Evolutionary conservation across 495 filamentous ascomycete genomes (phyloP), one percentile per base, ranked within the genome.

Genomic region (Daldinia grandis): DNA sequence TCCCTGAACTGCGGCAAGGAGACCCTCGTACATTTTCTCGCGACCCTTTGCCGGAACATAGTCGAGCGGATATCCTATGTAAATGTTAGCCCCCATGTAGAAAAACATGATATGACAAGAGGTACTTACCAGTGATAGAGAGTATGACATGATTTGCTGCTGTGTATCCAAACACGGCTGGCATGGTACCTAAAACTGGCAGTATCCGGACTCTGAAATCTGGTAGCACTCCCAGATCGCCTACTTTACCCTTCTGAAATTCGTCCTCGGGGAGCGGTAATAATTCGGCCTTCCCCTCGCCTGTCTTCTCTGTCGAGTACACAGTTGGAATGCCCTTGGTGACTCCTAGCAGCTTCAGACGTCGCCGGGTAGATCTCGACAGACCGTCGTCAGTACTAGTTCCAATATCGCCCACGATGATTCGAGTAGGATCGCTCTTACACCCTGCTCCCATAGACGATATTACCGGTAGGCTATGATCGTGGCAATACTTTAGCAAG

Each of bases 371-470:
- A 28, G 88, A 88, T 74, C 93, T 87, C 25, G 93, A 97, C 3
- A 99, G 86, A 14, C 92, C 93, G 70, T 99, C 95, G 69, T 98
- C 95, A 0, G 89, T 91, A 71, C 91, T 95, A 4, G 88, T 85
- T 3, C 92, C 94, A 68, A 99, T 98, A 74, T 99, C 95, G 19
- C 93, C 93, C 21, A 98, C 91, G 73, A 91, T 90, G 58, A 99
- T 87, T n/a, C 90, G 85, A 1, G 95, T 97, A 2, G 96, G 96
- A 74, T 99, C 95, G 12, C 92, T 94, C 82, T 99, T 99, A 79
- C 95, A 98, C 1, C 94, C 95, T 1, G 95, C 95, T 1, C 95
- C 95, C 95, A 98, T 99, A 5, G 93, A 93, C 9, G 93, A 94
- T 62, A 99, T 92, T 5, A 99, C 92, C 0, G 86, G 90, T 19